phyloP scores from a whole-genome alignment of 73 alveolate genomes.

The Symbiodinium pilosum region DNA sequence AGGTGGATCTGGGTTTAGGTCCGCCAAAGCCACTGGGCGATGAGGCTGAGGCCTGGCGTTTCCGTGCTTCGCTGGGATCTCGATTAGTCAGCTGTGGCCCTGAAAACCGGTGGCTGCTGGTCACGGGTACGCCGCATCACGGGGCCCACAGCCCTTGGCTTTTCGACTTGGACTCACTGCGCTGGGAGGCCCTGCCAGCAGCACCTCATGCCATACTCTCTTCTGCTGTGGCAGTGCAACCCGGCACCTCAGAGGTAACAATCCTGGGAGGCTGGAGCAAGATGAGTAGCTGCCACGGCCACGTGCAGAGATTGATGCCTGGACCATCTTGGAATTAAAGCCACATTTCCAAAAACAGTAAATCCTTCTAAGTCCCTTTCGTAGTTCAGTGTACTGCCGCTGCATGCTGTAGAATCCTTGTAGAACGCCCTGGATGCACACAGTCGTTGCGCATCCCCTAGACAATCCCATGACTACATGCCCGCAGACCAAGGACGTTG shows the following conservation, averaged over 20 bases:
- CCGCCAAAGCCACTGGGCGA: neutral
- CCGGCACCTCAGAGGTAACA: neutral
- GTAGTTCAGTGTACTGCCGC: too few relatives aligned
- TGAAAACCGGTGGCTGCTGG: constrained; percentile 10
- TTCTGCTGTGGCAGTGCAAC: constrained; percentile 32
- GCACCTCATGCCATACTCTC: constrained; percentile 76
- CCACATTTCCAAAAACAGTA: too few relatives aligned
- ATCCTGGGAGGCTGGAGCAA: constrained; percentile 88
- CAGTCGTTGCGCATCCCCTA: too few relatives aligned
- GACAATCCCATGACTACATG: too few relatives aligned
- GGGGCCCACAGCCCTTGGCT: constrained; percentile 81
- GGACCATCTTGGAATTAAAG: too few relatives aligned
- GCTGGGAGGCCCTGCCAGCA: constrained; percentile 48
- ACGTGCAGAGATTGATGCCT: constrained; percentile 14
- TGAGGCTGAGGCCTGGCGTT: constrained; percentile 21
- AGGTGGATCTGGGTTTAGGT: neutral
- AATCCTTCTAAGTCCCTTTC: too few relatives aligned
- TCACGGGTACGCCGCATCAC: constrained; percentile 76
- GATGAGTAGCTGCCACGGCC: constrained; percentile 88
- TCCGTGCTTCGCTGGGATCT: constrained; percentile 82
- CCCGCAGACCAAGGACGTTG: neutral
- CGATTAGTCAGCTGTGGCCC: constrained; percentile 42
- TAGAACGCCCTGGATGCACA: too few relatives aligned
- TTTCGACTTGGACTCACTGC: constrained; percentile 16
- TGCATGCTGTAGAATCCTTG: too few relatives aligned